Percentiles rank a stretch among this genome's conserved stretches.
These are phyloP conservation scores for Lachnellula cervina DNA, from an alignment of 2,329 filamentous ascomycete species.

Conservation along the genomic window DNA sequence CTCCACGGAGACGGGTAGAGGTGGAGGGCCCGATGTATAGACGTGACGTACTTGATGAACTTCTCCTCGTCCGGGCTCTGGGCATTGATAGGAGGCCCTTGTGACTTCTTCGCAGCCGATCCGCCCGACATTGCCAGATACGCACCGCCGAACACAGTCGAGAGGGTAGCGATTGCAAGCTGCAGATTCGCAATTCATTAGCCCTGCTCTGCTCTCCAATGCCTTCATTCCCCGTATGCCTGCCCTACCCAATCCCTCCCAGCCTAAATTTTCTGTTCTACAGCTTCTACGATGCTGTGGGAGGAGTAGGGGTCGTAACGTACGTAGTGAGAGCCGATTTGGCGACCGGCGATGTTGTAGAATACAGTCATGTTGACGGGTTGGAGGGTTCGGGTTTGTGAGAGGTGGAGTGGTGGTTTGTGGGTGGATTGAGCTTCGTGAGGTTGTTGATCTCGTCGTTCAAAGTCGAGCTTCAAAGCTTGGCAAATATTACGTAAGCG, in stretches of 20 bases:
- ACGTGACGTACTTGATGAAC: slow-evolving; percentile 34
- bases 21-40: background rate
- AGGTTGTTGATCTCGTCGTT: slow-evolving; percentile 13
- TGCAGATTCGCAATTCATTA: slow-evolving; percentile 17
- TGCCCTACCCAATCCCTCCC: slow-evolving; percentile 7
- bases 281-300: background rate
- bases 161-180: slow-evolving; percentile 30
- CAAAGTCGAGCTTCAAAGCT: slow-evolving; percentile 14
- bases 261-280: slow-evolving; percentile 6
- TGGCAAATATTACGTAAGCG: background rate
- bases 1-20: too few relatives aligned
- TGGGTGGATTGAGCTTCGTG: slow-evolving; percentile 21
- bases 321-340: slow-evolving; percentile 33
- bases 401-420: background rate
- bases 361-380: slow-evolving; percentile 30
- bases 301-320: slow-evolving; percentile 7
- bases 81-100: slow-evolving; percentile 33
- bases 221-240: background rate
- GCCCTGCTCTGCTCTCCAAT: slow-evolving; percentile 3
- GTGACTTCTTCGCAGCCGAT: slow-evolving; percentile 23
- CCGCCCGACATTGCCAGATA: slow-evolving; percentile 20
- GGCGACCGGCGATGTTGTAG: slow-evolving; percentile 31
- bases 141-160: slow-evolving; percentile 19
- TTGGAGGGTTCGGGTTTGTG: slow-evolving; percentile 5
- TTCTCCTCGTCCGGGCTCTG: slow-evolving; percentile 32